A percentile compares a stretch with the other conserved stretches of the same genome.
Evolutionary conservation across 192 early-diverging fungal genomes (phyloP).

Genomic region (Coemansia sp.): DNA sequence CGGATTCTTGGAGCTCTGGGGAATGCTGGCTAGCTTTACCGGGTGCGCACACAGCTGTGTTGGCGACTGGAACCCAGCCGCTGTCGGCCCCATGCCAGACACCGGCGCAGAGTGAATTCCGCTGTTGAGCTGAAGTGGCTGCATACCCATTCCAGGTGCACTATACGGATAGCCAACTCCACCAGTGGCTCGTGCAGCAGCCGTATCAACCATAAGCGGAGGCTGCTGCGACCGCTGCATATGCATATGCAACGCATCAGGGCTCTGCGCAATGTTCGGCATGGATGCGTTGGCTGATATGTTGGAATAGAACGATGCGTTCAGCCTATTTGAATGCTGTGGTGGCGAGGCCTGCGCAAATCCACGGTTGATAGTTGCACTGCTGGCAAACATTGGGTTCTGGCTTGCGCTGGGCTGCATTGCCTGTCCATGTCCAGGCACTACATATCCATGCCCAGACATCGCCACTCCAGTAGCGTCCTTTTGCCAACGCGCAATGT

Average conservation of each 20-base stretch:
- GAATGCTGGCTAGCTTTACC: slow-evolving; percentile 37
- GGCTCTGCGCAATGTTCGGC: slow-evolving; percentile 32
- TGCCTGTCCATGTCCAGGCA: not conserved
- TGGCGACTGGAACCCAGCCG: slow-evolving; percentile 1
- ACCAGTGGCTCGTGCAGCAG: not conserved
- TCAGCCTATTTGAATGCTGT: not conserved
- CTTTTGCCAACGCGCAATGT: slow-evolving; percentile 43
- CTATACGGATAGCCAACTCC: not conserved
- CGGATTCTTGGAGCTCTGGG: slow-evolving; percentile 30
- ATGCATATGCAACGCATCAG: not conserved
- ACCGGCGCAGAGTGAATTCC: not conserved
- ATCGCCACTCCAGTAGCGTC: slow-evolving; percentile 18
- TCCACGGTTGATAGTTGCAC: slow-evolving; percentile 28
- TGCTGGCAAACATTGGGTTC: slow-evolving; percentile 20
- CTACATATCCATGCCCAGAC: not conserved
- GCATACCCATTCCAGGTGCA: not conserved
- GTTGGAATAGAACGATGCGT: slow-evolving; percentile 7
- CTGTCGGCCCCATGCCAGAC: not conserved
- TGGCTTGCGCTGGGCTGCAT: slow-evolving; percentile 1
- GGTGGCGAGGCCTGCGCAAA: slow-evolving; percentile 5
- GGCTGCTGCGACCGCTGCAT: slow-evolving; percentile 1
- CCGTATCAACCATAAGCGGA: slow-evolving; percentile 22
- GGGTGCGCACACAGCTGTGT: slow-evolving; percentile 23
- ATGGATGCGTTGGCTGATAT: slow-evolving; percentile 33
- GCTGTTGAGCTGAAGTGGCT: not conserved